Base-by-base conservation (phyloP, 2,329 filamentous ascomycete species). In the Macrophomina tecta region DNA sequence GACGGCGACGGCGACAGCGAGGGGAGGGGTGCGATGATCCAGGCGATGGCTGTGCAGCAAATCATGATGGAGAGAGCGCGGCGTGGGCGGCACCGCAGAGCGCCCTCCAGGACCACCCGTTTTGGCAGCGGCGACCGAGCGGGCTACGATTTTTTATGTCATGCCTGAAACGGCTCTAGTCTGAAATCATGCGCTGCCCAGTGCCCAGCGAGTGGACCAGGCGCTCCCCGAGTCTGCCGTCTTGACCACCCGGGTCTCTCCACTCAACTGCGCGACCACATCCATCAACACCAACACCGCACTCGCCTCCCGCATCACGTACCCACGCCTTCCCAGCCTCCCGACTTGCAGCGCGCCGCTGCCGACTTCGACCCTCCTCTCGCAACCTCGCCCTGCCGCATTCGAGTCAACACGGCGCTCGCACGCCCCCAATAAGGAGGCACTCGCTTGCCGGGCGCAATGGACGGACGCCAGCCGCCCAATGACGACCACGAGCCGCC, bases 401-500 rank as follows among this genome's bases (percentile, higher is more conserved):
- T 53, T 68, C 60, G 72, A 62, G 53, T n/a, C 48, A 55, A 63
- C 66, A 69, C 55, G 55, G 65, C 56, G 65, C 48, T 48, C 36
- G 28, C 40, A 67, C 60, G 66, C 52, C 55, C 64, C 60, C 58
- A 58, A 68, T 56, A 67, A 67, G 66, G 66, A 67, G 66, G 36
- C 66, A 58, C 60, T 46, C 36, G 51, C 42, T 58, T 51, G 51
- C 60, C 67, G 69, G 69, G 70, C 75, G 77, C 74, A 64, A 80
- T 80, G 78, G 74, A 77, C 61, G 73, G 76, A 73, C 77, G 75
- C 70, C 75, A 73, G 69, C 73, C 70, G 68, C 70, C 71, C 72
- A 70, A 73, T 70, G 69, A 73, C 66, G 71, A 74, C 72, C 70
- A 71, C 69, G 42, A 36, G 49, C 70, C 72, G 62, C 72, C 72